Conservation (phyloP, 2,329 filamentous ascomycete genomes). For the Myriosclerotinia duriaeana region DNA sequence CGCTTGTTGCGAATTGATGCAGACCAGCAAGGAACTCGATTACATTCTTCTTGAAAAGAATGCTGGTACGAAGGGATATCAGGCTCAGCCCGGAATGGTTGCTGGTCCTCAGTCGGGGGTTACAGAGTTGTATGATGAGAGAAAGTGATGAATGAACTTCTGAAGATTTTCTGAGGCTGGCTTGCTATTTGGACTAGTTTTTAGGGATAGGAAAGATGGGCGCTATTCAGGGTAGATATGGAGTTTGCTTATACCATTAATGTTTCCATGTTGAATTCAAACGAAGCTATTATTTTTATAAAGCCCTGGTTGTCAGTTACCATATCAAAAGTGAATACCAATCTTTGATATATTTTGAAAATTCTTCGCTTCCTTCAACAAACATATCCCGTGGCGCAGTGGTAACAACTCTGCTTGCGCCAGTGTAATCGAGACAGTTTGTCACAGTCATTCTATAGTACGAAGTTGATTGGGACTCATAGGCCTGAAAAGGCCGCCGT, state of each 20-base stretch:
- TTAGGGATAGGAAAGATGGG: neutral
- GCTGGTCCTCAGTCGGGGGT: neutral
- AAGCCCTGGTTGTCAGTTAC: neutral
- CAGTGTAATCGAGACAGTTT: no score
- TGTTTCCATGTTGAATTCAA: neutral
- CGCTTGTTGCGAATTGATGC: constrained; percentile 25
- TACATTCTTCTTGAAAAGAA: constrained; percentile 17
- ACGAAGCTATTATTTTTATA: neutral
- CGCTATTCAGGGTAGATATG: neutral
- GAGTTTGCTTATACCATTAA: constrained; percentile 11
- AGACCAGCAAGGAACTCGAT: constrained; percentile 25
- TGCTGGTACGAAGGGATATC: neutral
- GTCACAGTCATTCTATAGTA: no score
- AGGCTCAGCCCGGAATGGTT: constrained; percentile 12
- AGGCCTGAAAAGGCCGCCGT: no score
- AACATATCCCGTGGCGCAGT: no score
- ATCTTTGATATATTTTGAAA: neutral
- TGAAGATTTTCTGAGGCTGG: neutral
- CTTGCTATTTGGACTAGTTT: neutral
- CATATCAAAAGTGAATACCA: no score
- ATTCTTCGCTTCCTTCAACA: no score
- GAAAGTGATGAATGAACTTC: neutral
- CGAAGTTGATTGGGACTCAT: no score
- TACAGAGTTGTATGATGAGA: neutral
- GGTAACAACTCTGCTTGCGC: no score